Percentiles rank a stretch among this genome's conserved stretches.
Conservation (phyloP, 139 green algal species). For the Monoraphidium neglectum region DNA sequence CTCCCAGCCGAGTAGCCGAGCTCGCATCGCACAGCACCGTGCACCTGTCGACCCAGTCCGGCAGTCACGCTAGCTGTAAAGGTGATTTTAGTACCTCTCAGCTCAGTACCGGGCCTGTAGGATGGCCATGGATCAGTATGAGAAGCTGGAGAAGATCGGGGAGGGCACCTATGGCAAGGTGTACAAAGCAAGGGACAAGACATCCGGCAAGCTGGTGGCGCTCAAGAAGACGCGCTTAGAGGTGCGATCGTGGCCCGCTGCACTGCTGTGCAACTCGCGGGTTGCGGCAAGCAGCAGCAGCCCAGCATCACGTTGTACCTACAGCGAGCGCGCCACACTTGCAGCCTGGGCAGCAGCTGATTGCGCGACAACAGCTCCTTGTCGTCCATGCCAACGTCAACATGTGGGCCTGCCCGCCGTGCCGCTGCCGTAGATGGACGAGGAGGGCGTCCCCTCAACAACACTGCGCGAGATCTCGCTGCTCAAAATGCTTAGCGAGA, state of each 20-base stretch:
- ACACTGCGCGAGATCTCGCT: slow-evolving; percentile 97
- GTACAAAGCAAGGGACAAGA: slow-evolving; percentile 88
- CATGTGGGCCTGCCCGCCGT: too few species aligned
- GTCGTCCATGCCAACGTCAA: too few species aligned
- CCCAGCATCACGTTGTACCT: not conserved
- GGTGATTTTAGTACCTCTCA: not conserved
- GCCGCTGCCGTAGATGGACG: slow-evolving; percentile 98
- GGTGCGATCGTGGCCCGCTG: slow-evolving; percentile 37
- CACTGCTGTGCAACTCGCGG: not conserved
- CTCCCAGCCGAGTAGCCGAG: too few species aligned
- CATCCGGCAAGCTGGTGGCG: slow-evolving; percentile 86
- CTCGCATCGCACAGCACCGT: too few species aligned
- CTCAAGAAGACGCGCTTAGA: slow-evolving; percentile 98
- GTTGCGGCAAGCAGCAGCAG: too few species aligned
- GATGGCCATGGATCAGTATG: slow-evolving; percentile 82
- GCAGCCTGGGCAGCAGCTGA: not conserved
- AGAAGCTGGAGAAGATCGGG: slow-evolving; percentile 97
- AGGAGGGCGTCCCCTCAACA: slow-evolving; percentile 97
- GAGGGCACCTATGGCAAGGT: slow-evolving; percentile 97
- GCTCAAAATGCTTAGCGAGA: slow-evolving; percentile 93
- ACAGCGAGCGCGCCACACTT: not conserved
- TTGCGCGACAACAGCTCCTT: too few species aligned
- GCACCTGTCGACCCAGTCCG: too few species aligned
- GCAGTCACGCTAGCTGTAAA: too few species aligned
- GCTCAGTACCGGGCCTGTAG: not conserved